Conservation (phyloP, 2,329 filamentous ascomycete genomes). For the Endothia cerciana region DNA sequence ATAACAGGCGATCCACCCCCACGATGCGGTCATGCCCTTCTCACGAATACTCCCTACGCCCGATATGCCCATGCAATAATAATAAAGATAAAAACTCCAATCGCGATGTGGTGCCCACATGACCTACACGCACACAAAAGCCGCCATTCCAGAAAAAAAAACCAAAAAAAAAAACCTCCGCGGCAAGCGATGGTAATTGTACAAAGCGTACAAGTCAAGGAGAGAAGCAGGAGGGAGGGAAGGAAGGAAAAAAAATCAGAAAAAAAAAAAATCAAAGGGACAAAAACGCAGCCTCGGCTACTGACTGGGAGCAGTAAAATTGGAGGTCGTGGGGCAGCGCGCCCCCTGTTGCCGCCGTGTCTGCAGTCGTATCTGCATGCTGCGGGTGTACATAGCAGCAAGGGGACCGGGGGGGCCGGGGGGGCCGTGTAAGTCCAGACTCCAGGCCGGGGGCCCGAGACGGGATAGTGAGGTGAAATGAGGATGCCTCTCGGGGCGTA, state of each 20-base stretch:
- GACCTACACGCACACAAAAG: neutral
- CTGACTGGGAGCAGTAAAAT: conserved; percentile 1
- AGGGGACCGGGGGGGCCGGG: conserved; percentile 1
- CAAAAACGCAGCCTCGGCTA: neutral
- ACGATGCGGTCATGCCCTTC: conserved; percentile 7
- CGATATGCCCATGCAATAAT: conserved; percentile 1
- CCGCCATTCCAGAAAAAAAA: neutral
- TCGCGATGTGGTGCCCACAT: neutral
- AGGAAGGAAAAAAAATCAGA: too few species aligned
- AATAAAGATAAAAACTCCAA: neutral
- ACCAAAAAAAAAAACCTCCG: conserved; percentile 14
- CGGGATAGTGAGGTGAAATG: neutral
- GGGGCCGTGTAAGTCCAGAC: conserved; percentile 13
- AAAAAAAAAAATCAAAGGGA: too few species aligned
- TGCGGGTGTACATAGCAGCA: neutral
- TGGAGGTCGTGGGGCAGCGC: neutral
- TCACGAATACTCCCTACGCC: neutral
- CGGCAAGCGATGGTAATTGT: conserved; percentile 27
- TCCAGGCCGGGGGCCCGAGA: neutral
- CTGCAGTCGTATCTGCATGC: conserved; percentile 17
- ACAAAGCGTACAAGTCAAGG: conserved; percentile 16
- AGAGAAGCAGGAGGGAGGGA: neutral
- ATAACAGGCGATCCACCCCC: conserved; percentile 10
- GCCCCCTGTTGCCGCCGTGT: conserved; percentile 1
- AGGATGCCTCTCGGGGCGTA: neutral